Percentiles rank a stretch among this genome's conserved stretches.
These are phyloP conservation scores for Bertia moriformis DNA, from an alignment of 2,329 filamentous ascomycete species.

Conservation along the genomic window DNA sequence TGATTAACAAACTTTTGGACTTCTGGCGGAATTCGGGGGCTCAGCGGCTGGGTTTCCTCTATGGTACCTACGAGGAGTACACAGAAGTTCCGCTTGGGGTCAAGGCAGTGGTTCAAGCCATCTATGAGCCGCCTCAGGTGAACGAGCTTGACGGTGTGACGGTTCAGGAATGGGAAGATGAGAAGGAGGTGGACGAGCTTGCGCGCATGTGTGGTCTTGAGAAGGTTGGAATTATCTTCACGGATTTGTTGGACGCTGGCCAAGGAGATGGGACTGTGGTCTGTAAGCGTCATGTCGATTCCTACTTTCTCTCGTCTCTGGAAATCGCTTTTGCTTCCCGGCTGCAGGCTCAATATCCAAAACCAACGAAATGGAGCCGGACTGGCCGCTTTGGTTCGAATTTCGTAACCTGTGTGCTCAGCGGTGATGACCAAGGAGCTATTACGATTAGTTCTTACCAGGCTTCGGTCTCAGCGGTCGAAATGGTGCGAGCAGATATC, in stretches of 20 bases:
- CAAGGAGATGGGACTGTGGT: constrained; percentile 71
- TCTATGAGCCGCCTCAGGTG: constrained; percentile 88
- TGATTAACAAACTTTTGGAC: constrained; percentile 81
- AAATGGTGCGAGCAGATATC: constrained; percentile 92
- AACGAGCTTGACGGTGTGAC: constrained; percentile 82
- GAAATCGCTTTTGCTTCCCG: constrained; percentile 82
- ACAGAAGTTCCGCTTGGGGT: constrained; percentile 81
- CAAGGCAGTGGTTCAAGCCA: constrained; percentile 90
- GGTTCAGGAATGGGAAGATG: constrained; percentile 70
- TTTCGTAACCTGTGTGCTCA: constrained; percentile 90
- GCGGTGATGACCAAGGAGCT: constrained; percentile 77
- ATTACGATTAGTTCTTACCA: constrained; percentile 88
- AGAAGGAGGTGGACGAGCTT: constrained; percentile 66
- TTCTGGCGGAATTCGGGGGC: constrained; percentile 77
- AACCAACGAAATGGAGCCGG: constrained; percentile 91
- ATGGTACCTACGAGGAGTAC: constrained; percentile 83
- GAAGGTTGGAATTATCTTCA: constrained; percentile 85
- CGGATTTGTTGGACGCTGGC: constrained; percentile 74
- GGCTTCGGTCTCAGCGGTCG: constrained; percentile 84
- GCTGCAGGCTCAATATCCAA: constrained; percentile 75
- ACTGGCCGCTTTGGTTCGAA: constrained; percentile 87
- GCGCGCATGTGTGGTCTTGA: constrained; percentile 74
- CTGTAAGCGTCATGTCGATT: constrained; percentile 91
- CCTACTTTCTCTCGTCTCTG: constrained; percentile 82
- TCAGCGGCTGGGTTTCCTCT: constrained; percentile 79